These are phyloP conservation scores for Xylaria sp. DNA, from an alignment of 2,329 filamentous ascomycete genomes.

Conservation along the genomic window DNA sequence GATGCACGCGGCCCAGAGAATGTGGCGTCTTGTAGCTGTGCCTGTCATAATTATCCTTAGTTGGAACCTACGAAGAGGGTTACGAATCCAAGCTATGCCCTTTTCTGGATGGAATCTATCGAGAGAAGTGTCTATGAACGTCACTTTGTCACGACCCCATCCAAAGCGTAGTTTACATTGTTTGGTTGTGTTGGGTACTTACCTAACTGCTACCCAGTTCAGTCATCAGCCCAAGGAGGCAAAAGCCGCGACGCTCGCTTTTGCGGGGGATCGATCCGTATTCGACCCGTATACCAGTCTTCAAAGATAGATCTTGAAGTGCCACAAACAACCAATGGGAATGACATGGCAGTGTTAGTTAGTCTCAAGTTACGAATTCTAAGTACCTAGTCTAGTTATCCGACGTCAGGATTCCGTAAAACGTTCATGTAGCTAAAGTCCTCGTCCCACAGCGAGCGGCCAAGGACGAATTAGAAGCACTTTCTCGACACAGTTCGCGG, in stretches of 20 bases:
- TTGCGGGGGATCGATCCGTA: not conserved
- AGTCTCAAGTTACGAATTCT: not conserved
- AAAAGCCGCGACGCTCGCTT: not conserved
- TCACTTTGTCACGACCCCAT: not conserved
- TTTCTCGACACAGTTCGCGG: slow-evolving; percentile 8
- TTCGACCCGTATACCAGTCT: not conserved
- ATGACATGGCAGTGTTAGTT: not conserved
- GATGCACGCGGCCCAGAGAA: not conserved
- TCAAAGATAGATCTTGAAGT: not conserved
- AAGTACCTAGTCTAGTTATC: not conserved
- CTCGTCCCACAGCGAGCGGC: not conserved
- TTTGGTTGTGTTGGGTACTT: not conserved
- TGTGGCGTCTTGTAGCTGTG: not conserved
- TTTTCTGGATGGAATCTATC: not conserved
- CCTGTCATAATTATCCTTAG: slow-evolving; percentile 20
- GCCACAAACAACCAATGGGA: not conserved
- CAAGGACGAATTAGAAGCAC: slow-evolving; percentile 17
- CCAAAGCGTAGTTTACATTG: not conserved
- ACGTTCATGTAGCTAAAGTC: not conserved
- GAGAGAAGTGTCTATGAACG: not conserved
- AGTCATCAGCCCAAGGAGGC: too few species aligned
- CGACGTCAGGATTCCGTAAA: slow-evolving; percentile 28
- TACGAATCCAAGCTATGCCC: not conserved
- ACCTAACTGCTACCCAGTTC: not conserved
- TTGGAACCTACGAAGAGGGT: not conserved